These are phyloP conservation scores for Taiozyma sp. DNA, from an alignment of 1,139 yeast genomes.

Conservation along the genomic window DNA sequence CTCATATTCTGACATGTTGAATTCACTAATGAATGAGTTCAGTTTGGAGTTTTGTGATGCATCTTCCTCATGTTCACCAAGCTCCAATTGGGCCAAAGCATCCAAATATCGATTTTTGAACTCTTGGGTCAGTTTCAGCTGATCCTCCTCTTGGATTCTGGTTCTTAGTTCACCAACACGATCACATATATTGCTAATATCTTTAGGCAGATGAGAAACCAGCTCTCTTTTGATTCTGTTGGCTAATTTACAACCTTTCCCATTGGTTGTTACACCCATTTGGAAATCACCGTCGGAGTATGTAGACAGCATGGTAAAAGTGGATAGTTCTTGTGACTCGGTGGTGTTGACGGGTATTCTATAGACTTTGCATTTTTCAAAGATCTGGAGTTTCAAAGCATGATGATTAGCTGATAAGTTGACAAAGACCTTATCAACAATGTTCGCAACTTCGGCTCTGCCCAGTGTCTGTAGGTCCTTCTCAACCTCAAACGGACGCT, in stretches of 20 bases:
- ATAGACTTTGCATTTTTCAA: constrained; percentile 44
- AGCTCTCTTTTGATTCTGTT: constrained; percentile 75
- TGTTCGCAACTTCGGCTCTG: constrained; percentile 51
- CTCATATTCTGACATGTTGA: constrained; percentile 47
- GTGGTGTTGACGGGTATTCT: constrained; percentile 82
- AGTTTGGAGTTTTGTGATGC: constrained; percentile 53
- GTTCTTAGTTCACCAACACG: constrained; percentile 65
- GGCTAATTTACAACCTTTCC: constrained; percentile 88
- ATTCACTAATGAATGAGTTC: constrained; percentile 60
- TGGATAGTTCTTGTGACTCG: constrained; percentile 67
- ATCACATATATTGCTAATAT: constrained; percentile 64
- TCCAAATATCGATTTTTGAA: constrained; percentile 15
- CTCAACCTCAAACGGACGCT: constrained; percentile 32
- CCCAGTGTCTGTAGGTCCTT: constrained; percentile 54
- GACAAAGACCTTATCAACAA: constrained; percentile 77
- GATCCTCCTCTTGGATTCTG: constrained; percentile 52
- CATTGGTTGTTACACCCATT: constrained; percentile 80
- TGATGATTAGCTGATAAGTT: constrained; percentile 34
- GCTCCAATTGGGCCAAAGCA: constrained; percentile 23
- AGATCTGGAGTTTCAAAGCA: constrained; percentile 37
- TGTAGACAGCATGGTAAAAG: constrained; percentile 75
- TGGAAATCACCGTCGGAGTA: constrained; percentile 71
- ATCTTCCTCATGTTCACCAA: constrained; percentile 67
- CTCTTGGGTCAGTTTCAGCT: constrained; percentile 21
- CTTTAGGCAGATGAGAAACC: constrained; percentile 57